phyloP scores from a whole-genome alignment of 371 early-diverging fungal species.

The Gilbertella persicaria region DNA sequence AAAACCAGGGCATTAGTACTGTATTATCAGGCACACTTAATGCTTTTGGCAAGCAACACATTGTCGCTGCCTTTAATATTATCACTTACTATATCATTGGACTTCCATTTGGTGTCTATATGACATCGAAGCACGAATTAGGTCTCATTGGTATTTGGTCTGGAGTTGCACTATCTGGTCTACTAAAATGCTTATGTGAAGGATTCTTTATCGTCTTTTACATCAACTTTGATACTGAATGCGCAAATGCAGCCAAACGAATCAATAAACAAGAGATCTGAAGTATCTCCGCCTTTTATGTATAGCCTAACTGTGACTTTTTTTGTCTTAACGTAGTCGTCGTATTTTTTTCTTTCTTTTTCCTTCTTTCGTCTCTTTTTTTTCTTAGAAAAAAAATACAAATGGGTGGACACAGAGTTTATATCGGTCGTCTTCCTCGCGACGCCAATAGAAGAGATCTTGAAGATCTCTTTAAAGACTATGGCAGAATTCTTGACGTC shows the following conservation, averaged over 20 bases:
- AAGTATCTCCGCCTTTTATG: neutral
- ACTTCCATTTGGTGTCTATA: conserved; percentile 40
- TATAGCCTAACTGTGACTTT: too few species aligned
- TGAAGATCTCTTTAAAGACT: conserved; percentile 60
- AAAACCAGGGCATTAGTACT: conserved; percentile 34
- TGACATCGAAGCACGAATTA: conserved; percentile 28
- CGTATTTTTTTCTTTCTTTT: conserved; percentile 1
- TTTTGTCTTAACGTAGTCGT: neutral
- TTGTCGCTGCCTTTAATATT: conserved; percentile 41
- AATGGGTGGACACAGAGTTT: conserved; percentile 60
- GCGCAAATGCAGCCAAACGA: conserved; percentile 19
- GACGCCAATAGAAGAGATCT: conserved; percentile 65
- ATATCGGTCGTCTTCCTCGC: conserved; percentile 65
- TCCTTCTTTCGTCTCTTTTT: conserved; percentile 8
- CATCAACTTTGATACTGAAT: conserved; percentile 35
- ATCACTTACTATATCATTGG: conserved; percentile 37
- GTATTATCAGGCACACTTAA: conserved; percentile 38
- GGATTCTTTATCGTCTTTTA: conserved; percentile 13
- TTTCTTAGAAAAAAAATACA: neutral
- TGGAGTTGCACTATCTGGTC: conserved; percentile 37
- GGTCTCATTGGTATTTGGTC: conserved; percentile 44
- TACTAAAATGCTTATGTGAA: conserved; percentile 36
- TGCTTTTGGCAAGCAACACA: conserved; percentile 39
- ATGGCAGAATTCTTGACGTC: conserved; percentile 64
- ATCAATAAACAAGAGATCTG: conserved; percentile 28